These are phyloP conservation scores for Phaffomyces thermotolerans DNA, from an alignment of 805 yeast genomes.

Conservation along the genomic window DNA sequence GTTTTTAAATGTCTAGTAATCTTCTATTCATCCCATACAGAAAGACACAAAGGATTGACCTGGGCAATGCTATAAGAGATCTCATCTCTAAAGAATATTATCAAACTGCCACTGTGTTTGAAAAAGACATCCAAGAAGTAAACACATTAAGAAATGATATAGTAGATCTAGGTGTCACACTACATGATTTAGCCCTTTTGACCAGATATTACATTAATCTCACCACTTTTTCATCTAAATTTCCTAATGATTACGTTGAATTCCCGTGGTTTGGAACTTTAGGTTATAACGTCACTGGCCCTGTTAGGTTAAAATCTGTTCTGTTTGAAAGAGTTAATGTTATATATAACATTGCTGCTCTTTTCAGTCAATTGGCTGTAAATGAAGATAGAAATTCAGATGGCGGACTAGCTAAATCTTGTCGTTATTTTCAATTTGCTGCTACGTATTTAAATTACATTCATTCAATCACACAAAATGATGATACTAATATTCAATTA, in stretches of 20 bases:
- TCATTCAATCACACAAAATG: conserved; percentile 41
- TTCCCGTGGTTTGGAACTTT: conserved; percentile 73
- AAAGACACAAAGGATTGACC: conserved; percentile 34
- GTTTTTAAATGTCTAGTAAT: conserved; percentile 24
- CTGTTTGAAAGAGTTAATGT: conserved; percentile 56
- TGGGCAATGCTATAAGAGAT: conserved; percentile 32
- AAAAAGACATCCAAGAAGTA: conserved; percentile 35
- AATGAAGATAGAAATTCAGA: conserved; percentile 35
- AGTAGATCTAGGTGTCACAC: conserved; percentile 28
- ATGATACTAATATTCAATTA: conserved; percentile 15
- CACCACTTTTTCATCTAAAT: conserved; percentile 40
- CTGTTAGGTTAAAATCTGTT: conserved; percentile 40
- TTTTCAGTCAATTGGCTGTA: conserved; percentile 51
- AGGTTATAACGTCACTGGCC: conserved; percentile 46
- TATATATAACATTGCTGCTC: conserved; percentile 61
- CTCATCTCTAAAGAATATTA: conserved; percentile 42
- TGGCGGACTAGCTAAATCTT: conserved; percentile 55
- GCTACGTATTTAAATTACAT: conserved; percentile 70
- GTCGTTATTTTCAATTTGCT: conserved; percentile 58
- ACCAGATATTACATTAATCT: conserved; percentile 43
- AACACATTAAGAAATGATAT: conserved; percentile 38
- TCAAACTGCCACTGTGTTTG: conserved; percentile 36
- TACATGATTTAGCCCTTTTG: conserved; percentile 31
- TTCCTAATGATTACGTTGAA: conserved; percentile 53
- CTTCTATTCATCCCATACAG: conserved; percentile 46